A percentile compares a stretch with the other conserved stretches of the same genome.
Evolutionary conservation across 2,329 filamentous ascomycete species (phyloP).

Genomic region (Aureobasidium zeae): DNA sequence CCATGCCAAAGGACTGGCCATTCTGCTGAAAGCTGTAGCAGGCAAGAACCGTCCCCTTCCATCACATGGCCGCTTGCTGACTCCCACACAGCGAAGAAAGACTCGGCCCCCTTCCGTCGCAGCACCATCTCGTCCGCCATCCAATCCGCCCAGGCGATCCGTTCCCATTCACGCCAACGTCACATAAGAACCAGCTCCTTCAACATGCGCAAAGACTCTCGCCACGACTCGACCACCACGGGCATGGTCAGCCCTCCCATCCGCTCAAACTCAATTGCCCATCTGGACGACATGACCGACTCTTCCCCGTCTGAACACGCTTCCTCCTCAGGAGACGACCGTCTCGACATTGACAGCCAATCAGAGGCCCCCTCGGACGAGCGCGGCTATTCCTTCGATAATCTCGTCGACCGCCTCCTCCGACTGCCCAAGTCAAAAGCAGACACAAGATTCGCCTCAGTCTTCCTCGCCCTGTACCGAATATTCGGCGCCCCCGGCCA

Average conservation of each 20-base stretch:
- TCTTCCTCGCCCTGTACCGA: slow-evolving; percentile 87
- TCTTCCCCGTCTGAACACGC: slow-evolving; percentile 58
- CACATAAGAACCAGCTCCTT: slow-evolving; percentile 42
- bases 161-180: slow-evolving; percentile 24
- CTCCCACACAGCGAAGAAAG: neutral
- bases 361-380: slow-evolving; percentile 44
- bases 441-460: slow-evolving; percentile 79
- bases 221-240: slow-evolving; percentile 29
- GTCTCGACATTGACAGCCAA: slow-evolving; percentile 21
- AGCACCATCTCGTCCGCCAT: slow-evolving; percentile 12
- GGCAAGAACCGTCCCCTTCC: slow-evolving; percentile 2
- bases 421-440: slow-evolving; percentile 71
- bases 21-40: slow-evolving; percentile 59
- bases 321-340: slow-evolving; percentile 53
- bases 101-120: slow-evolving; percentile 9
- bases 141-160: neutral
- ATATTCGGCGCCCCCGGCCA: slow-evolving; percentile 79
- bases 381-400: slow-evolving; percentile 45
- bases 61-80: neutral
- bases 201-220: slow-evolving; percentile 25
- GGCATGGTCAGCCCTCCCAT: slow-evolving; percentile 21
- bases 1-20: slow-evolving; percentile 64
- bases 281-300: slow-evolving; percentile 42
- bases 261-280: slow-evolving; percentile 64
- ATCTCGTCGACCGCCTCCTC: slow-evolving; percentile 72